Base-by-base conservation (phyloP, 2,329 filamentous ascomycete genomes). In the Biscogniauxia mediterranea region DNA sequence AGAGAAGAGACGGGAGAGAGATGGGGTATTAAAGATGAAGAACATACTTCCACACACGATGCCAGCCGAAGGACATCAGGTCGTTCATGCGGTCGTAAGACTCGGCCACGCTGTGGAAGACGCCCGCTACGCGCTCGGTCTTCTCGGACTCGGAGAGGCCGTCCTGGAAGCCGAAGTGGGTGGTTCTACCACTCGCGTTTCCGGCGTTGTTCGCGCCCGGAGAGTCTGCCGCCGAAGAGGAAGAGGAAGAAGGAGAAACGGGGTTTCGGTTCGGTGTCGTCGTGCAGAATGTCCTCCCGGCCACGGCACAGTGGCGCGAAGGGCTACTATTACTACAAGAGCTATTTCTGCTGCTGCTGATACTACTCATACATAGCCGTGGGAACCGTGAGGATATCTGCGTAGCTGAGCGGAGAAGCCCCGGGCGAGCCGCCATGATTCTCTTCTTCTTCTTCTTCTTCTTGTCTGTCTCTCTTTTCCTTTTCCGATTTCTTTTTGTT, bases 31-130 rank as follows among this genome's bases (percentile, higher is more conserved):
- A 19, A 51, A 23, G 51, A 46, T 32, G 13, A n/a, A 46, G 6
- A 54, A 76, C 83, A 55, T 69, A 85, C 85, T 89, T 99, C 95
- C 95, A 99, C 46, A 99, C 81, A 52, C 95, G 90, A 77, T 99
- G 95, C 79, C 97, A 93, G 59, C 95, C 95, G 54, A 99, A 86
- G 7, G 95, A 98, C 95, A 99, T 99, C 68, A 98, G 85, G 76
- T 99, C 95, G 80, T 99, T 99, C 95, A 99, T 99, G 64, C 89
- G 90, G 77, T 99, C 95, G 79, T 99, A 99, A 19, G 90, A 92
- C 65, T 91, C 88, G 68, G 95, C 95, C 50, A 99, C 95, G 68
- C 90, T 97, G 76, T 92, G 94, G 80, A 99, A 99, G 61, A 99
- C 95, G 51, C 86, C 87, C 62, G 90, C 90, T 50, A 97, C 93